Evolutionary conservation across 2,329 filamentous ascomycete species (phyloP), one percentile per base, ranked within the genome.

Genomic region (Beauveria rudraprayagi): DNA sequence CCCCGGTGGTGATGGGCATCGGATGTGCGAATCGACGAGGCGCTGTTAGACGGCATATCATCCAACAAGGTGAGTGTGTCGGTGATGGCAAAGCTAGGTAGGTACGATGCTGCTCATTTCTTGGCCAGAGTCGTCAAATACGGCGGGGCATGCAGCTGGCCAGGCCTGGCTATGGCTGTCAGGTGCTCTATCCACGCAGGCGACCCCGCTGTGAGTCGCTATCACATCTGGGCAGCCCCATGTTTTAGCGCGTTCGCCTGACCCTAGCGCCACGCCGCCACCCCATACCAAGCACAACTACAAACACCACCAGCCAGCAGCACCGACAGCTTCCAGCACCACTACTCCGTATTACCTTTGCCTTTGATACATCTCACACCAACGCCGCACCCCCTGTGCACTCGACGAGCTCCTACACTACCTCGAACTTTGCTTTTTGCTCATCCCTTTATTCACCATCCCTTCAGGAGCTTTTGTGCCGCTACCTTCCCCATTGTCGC

Each of bases 231-330:
- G 17, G 4, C 53, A 46, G 40, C 17, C 26, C 52, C 34, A 16
- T 40, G 10, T n/a, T 56, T 48, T 57, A 57, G 55, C 55, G 55
- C 55, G 41, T 41, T 41, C 22, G 22, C 46, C 56, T 51, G 56
- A 53, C 56, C 56, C 44, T 22, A 24, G 54, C 40, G 56, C 34
- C 46, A 51, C 47, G 24, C 10, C 47, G 22, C 47, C 30, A 34
- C 47, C 53, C 26, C 53, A 46, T 47, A 41, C 41, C 37, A 47
- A 46, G 41, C 11, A 34, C 11, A 47, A 41, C 19, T 34, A 28
- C 47, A 30, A 59, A n/a, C 34, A 46, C 56, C 44, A 52, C 37
- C 37, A 44, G 44, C 56, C 34, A 26, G 26, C 44, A 40, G 43
- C 54, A 47, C 14, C 43, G 50, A 22, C 34, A 37, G 40, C 44